Evolutionary conservation across 306 rosid genomes (phyloP).

Genomic region (Pyrus betulifolia): DNA sequence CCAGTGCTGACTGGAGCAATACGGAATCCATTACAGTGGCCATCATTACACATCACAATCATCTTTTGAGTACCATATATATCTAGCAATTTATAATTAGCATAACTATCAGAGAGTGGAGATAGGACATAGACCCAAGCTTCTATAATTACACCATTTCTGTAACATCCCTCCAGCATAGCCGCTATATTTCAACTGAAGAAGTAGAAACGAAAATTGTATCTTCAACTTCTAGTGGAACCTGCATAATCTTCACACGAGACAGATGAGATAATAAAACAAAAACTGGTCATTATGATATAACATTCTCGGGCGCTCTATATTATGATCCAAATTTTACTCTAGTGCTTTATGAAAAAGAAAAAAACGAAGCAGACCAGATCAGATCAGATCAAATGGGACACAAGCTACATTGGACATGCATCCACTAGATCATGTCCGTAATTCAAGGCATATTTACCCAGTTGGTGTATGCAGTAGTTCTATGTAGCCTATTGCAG

Average conservation of each 20-base stretch:
- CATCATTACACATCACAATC: conserved; percentile 29
- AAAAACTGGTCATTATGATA: background rate
- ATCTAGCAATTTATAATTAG: background rate
- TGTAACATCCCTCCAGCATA: background rate
- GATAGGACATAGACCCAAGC: background rate
- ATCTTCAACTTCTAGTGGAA: background rate
- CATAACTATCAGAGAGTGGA: background rate
- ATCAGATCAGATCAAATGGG: background rate
- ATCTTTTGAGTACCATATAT: conserved; percentile 1
- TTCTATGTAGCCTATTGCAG: background rate
- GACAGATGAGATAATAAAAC: background rate
- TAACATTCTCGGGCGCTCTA: background rate
- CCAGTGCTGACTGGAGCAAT: conserved; percentile 44
- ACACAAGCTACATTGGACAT: background rate
- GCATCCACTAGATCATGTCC: background rate
- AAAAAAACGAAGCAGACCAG: background rate
- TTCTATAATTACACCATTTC: background rate
- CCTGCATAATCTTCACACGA: background rate
- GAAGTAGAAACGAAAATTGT: background rate
- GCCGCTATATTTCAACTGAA: background rate
- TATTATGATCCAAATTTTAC: background rate
- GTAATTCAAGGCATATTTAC: background rate
- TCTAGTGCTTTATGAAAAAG: background rate
- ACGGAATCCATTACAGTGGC: conserved; percentile 44
- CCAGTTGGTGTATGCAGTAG: background rate